Evolutionary conservation across 164 flowering plant genomes (phyloP), one percentile per base, ranked within the genome.

Genomic region (Nymphaea colorata): DNA sequence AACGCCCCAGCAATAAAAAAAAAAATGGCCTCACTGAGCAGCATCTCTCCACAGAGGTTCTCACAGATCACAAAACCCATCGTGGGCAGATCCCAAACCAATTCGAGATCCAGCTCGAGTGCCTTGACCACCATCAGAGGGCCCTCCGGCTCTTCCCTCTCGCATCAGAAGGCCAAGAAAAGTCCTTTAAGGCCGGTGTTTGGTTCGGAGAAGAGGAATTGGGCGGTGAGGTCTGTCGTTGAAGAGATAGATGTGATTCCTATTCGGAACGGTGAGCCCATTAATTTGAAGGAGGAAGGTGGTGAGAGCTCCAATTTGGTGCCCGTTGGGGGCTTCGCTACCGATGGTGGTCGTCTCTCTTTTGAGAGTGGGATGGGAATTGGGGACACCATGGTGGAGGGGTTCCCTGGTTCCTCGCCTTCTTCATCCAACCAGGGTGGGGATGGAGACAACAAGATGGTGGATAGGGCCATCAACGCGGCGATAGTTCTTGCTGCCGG

Each of bases 401-500:
- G 85, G 44, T 77, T 79, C 43, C 64, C 77, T 71, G 72, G 83
- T 44, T 67, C 78, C 8, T 71, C 83, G 64, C 65, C 78, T 12
- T 71, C 69, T 64, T 80, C 67, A 36, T 72, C 73, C 47, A 61
- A 59, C 15, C 68, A 64, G 6, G 75, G 70, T 41, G 72, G 16
- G 64, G 82, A 73, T 61, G 83, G 80, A 51, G 6, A 78, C 36
- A 84, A 78, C 74, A 83, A 68, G 73, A 60, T 83, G 64, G 66
- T 86, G n/a, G 96, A 91, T 82, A 74, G 93, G 73, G 79, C 79
- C 16, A 84, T 93, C 44, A 93, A 91, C 74, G 90, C 90, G 4
- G 69, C 86, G 11, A 87, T 93, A 70, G 96, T 91, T 67, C 83
- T 93, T 41, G 96, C 90, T 69, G 94, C 91, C 8, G 91, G 97